Percentiles rank a stretch among this genome's conserved stretches.
Conservation (phyloP, 805 yeast genomes). For the Teunomyces aglyptinius region DNA sequence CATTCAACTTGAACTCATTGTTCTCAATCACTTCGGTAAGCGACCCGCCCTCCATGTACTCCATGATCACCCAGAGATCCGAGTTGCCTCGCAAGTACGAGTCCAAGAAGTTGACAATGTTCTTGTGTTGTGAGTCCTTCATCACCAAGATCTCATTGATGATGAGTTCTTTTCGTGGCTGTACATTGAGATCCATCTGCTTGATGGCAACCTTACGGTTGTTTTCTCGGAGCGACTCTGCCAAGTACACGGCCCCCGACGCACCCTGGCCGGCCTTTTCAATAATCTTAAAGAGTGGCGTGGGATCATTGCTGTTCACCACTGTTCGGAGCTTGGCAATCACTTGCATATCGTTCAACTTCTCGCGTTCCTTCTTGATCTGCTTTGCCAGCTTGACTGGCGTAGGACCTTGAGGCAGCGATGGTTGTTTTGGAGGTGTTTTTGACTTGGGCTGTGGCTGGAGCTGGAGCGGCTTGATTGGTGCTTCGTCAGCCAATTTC, state of each 20-base stretch:
- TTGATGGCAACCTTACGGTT: conserved; percentile 86
- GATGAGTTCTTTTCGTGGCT: conserved; percentile 91
- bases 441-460: conserved; percentile 8
- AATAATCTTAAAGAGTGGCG: conserved; percentile 69
- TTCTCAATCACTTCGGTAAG: conserved; percentile 93
- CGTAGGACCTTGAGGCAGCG: conserved; percentile 9
- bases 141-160: conserved; percentile 94
- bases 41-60: conserved; percentile 98
- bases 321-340: conserved; percentile 79
- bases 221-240: conserved; percentile 56
- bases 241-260: conserved; percentile 90
- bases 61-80: conserved; percentile 99
- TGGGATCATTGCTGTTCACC: conserved; percentile 83
- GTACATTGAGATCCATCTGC: conserved; percentile 88
- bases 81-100: conserved; percentile 76
- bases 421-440: neutral
- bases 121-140: conserved; percentile 93
- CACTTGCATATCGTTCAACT: conserved; percentile 81
- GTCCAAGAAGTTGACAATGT: conserved; percentile 92
- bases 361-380: conserved; percentile 40
- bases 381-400: conserved; percentile 37
- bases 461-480: conserved; percentile 28
- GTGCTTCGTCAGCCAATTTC: conserved; percentile 12
- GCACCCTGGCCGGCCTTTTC: conserved; percentile 98
- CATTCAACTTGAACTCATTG: conserved; percentile 67